Evolutionary conservation across 2,329 filamentous ascomycete genomes (phyloP).

Genomic region (Cadophora gregata): DNA sequence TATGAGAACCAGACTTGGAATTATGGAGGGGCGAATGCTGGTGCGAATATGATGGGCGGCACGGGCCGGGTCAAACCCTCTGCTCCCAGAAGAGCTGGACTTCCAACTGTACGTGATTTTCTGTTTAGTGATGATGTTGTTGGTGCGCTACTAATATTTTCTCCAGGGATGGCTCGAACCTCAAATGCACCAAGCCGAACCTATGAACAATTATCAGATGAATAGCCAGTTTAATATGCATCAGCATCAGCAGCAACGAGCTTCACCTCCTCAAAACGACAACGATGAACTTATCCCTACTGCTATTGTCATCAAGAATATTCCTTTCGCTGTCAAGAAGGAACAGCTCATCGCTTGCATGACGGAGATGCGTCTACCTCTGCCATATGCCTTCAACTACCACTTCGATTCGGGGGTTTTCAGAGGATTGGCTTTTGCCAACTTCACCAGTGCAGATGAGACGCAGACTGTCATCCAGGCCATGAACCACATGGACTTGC

Average conservation of each 20-base stretch:
- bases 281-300: slow-evolving; percentile 92
- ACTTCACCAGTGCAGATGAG: slow-evolving; percentile 95
- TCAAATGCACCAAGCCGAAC: slow-evolving; percentile 51
- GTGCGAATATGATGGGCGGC: slow-evolving; percentile 68
- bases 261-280: slow-evolving; percentile 26
- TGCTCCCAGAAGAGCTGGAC: slow-evolving; percentile 60
- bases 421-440: slow-evolving; percentile 93
- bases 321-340: slow-evolving; percentile 97
- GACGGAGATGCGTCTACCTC: slow-evolving; percentile 90
- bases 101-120: slow-evolving; percentile 72
- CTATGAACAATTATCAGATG: slow-evolving; percentile 48
- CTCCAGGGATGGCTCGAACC: slow-evolving; percentile 68
- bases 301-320: slow-evolving; percentile 99
- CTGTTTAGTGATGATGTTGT: neutral
- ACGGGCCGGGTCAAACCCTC: slow-evolving; percentile 61
- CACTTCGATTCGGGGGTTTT: slow-evolving; percentile 99
- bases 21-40: slow-evolving; percentile 65
- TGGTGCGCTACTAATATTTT: slow-evolving; percentile 29
- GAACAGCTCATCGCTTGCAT: slow-evolving; percentile 92
- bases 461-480: slow-evolving; percentile 90
- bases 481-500: slow-evolving; percentile 95
- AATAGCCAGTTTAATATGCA: slow-evolving; percentile 45
- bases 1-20: slow-evolving; percentile 86
- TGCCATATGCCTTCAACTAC: slow-evolving; percentile 99
- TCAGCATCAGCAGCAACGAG: slow-evolving; percentile 24